Evolutionary conservation across 2,329 filamentous ascomycete species (phyloP).

Genomic region (Chaetomiaceae sp.): DNA sequence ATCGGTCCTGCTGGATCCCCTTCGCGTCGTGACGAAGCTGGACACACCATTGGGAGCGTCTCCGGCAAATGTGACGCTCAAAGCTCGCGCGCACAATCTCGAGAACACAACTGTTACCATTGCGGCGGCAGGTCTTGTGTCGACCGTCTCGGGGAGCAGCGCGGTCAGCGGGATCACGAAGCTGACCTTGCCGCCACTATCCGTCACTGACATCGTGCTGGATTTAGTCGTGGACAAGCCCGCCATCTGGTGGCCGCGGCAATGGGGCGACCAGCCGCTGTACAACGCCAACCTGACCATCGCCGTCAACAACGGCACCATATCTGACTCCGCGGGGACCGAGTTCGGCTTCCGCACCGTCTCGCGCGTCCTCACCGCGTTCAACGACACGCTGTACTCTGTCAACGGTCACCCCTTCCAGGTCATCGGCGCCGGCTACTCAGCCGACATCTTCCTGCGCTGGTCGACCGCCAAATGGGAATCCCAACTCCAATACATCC

Average conservation of each 20-base stretch:
- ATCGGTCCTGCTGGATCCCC: conserved; percentile 38
- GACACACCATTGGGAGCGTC: conserved; percentile 24
- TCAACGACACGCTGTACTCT: conserved; percentile 50
- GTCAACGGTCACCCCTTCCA: conserved; percentile 54
- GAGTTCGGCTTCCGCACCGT: conserved; percentile 51
- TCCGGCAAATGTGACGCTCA: conserved; percentile 34
- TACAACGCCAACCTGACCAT: conserved; percentile 28
- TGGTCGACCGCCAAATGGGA: conserved; percentile 45
- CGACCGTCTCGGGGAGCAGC: conserved; percentile 23
- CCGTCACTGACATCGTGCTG: conserved; percentile 35
- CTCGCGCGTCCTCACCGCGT: conserved; percentile 41
- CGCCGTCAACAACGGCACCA: conserved; percentile 18
- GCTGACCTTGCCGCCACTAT: conserved; percentile 33
- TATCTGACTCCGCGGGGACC: conserved; percentile 31
- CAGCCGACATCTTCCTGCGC: conserved; percentile 55
- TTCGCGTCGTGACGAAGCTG: conserved; percentile 42
- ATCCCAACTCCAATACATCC: conserved; percentile 44
- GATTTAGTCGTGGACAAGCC: conserved; percentile 36
- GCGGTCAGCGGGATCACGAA: conserved; percentile 26
- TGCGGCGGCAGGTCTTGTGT: conserved; percentile 21
- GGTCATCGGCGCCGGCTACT: conserved; percentile 55
- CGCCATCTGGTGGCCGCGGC: conserved; percentile 55
- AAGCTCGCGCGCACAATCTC: conserved; percentile 35
- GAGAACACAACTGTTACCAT: conserved; percentile 35
- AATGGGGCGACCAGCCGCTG: conserved; percentile 47